Percentiles rank a stretch among this genome's conserved stretches.
Conservation (phyloP, 148 eudicot species). For the Rhododendron mucronatum region DNA sequence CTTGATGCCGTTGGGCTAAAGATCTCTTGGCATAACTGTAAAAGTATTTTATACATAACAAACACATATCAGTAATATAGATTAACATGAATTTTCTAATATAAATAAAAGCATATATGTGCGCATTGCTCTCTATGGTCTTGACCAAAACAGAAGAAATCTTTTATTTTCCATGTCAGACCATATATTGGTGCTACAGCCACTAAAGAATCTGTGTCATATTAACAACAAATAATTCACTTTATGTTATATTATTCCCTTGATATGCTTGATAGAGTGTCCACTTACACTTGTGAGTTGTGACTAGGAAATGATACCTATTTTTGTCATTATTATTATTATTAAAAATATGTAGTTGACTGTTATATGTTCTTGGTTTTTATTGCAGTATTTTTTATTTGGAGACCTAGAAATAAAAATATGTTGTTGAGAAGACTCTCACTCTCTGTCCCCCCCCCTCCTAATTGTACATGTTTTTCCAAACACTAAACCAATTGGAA, state of each 20-base stretch:
- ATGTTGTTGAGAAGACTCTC: not conserved
- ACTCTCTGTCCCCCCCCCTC: too few relatives aligned
- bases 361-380: not conserved
- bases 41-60: too few relatives aligned
- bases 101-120: too few relatives aligned
- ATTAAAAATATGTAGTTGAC: not conserved
- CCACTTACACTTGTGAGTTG: not conserved
- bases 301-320: not conserved
- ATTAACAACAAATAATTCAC: not conserved
- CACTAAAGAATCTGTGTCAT: not conserved
- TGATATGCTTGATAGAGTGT: not conserved
- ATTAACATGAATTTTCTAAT: too few relatives aligned
- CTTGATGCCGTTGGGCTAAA: too few relatives aligned
- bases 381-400: too few relatives aligned
- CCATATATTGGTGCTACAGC: not conserved
- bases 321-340: not conserved
- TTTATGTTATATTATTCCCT: not conserved
- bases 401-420: not conserved
- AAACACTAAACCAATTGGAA: not conserved
- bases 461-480: not conserved
- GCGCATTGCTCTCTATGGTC: too few relatives aligned
- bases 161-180: not conserved
- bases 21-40: not conserved
- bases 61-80: too few relatives aligned
- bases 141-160: not conserved